Percentiles rank a stretch among this genome's conserved stretches.
These are phyloP conservation scores for Hyphopichia homilentoma DNA, from an alignment of 805 yeast genomes.

Conservation along the genomic window DNA sequence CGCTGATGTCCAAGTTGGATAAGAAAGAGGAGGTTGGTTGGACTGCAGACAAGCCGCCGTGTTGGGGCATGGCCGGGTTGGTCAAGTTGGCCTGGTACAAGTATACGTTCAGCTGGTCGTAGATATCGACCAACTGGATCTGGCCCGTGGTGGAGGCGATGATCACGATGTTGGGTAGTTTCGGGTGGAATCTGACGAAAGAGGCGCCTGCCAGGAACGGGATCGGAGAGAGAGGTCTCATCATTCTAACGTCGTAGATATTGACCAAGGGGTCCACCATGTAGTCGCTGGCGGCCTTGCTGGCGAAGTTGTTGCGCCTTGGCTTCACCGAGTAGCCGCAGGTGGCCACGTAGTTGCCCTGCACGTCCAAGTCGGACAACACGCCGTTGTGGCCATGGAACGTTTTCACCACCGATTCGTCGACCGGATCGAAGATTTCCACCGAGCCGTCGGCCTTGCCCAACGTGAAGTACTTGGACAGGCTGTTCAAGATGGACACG, in stretches of 20 bases:
- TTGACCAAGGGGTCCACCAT: constrained; percentile 75
- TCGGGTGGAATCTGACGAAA: constrained; percentile 81
- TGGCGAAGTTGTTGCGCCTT: constrained; percentile 34
- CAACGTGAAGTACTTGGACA: constrained; percentile 49
- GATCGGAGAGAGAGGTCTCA: constrained; percentile 72
- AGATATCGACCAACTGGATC: constrained; percentile 78
- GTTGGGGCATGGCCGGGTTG: constrained; percentile 9
- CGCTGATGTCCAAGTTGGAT: constrained; percentile 50
- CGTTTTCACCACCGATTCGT: constrained; percentile 44
- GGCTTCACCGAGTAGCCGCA: constrained; percentile 76
- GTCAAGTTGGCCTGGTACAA: constrained; percentile 63
- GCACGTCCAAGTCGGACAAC: constrained; percentile 60
- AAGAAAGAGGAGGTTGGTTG: constrained; percentile 22
- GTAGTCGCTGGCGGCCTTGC: constrained; percentile 31
- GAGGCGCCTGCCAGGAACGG: constrained; percentile 90
- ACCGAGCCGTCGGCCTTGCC: constrained; percentile 59
- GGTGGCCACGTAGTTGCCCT: constrained; percentile 66
- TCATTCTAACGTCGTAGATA: constrained; percentile 71
- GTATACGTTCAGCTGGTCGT: constrained; percentile 65
- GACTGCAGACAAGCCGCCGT: constrained; percentile 4
- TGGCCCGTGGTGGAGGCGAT: constrained; percentile 78
- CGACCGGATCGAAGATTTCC: constrained; percentile 59
- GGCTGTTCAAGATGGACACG: constrained; percentile 42
- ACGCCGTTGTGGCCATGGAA: constrained; percentile 60
- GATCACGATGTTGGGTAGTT: constrained; percentile 69